A percentile compares a stretch with the other conserved stretches of the same genome.
Conservation (phyloP, 2,329 filamentous ascomycete species). For the Mycosphaerella sp. region DNA sequence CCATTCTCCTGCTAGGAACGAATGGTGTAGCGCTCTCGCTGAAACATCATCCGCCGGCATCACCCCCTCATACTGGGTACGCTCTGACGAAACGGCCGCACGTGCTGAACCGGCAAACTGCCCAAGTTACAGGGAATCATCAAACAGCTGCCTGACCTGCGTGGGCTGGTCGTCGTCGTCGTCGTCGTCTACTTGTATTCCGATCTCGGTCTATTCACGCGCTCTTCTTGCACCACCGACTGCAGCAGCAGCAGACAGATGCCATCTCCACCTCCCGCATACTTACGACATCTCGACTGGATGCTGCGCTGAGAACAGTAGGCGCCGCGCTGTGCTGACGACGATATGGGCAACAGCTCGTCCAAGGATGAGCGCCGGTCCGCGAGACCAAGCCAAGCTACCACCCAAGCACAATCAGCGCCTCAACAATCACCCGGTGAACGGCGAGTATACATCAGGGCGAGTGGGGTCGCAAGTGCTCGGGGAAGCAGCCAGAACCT, state of each 20-base stretch:
- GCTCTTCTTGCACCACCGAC: not conserved
- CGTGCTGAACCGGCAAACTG: slow-evolving; percentile 3
- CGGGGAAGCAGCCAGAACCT: slow-evolving; percentile 54
- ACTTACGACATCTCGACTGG: slow-evolving; percentile 1
- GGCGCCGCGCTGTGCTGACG: slow-evolving; percentile 6
- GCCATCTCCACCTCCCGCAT: not conserved
- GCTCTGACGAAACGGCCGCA: slow-evolving; percentile 5
- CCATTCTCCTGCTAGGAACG: not conserved
- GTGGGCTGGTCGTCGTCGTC: not conserved
- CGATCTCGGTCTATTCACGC: not conserved
- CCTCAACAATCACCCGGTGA: slow-evolving; percentile 24
- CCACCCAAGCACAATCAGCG: slow-evolving; percentile 23
- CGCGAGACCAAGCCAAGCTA: slow-evolving; percentile 31
- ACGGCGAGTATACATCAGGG: slow-evolving; percentile 40
- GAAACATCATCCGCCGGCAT: slow-evolving; percentile 7
- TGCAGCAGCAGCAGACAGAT: slow-evolving; percentile 9
- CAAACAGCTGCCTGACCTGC: slow-evolving; percentile 13
- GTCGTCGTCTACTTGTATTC: not conserved
- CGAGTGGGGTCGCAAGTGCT: slow-evolving; percentile 35
- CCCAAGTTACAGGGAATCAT: slow-evolving; percentile 5
- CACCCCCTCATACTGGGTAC: not conserved
- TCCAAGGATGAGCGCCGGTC: slow-evolving; percentile 42
- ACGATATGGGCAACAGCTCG: slow-evolving; percentile 44
- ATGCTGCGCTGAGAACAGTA: slow-evolving; percentile 9
- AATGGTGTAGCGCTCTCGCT: not conserved